A percentile compares a stretch with the other conserved stretches of the same genome.
Evolutionary conservation across 176 grass and related monocot species (phyloP).

Genomic region (Elymus sibiricus): DNA sequence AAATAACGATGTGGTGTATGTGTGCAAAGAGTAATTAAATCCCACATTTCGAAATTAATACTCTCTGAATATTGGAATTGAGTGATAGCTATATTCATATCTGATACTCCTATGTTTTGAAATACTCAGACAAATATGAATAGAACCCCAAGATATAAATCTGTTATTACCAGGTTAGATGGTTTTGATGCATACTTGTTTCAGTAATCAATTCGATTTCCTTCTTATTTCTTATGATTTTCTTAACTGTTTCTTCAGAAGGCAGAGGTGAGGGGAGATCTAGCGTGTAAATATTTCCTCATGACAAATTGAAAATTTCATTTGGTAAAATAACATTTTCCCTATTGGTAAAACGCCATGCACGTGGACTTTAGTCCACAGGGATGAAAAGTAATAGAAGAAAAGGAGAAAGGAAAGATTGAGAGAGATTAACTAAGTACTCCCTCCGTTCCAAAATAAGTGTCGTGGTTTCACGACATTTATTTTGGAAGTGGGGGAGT

Average conservation of each 20-base stretch:
- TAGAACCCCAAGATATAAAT: not conserved
- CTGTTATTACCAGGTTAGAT: not conserved
- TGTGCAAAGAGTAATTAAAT: not conserved
- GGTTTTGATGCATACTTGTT: not conserved
- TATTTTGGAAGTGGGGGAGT: too few species aligned
- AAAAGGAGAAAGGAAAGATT: not conserved
- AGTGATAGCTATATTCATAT: not conserved
- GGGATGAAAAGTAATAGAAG: not conserved
- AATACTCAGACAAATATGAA: not conserved
- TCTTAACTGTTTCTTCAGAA: not conserved
- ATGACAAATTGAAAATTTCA: not conserved
- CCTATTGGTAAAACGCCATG: not conserved
- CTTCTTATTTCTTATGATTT: not conserved
- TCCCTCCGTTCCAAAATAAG: too few species aligned
- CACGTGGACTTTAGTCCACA: not conserved
- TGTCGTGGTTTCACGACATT: too few species aligned
- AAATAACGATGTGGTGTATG: not conserved
- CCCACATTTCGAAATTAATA: not conserved
- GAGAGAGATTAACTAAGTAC: too few species aligned
- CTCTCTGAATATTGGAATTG: not conserved
- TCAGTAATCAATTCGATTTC: not conserved
- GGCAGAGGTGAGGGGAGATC: not conserved
- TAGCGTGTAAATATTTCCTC: not conserved
- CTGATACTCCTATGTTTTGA: not conserved
- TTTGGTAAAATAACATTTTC: not conserved